These are phyloP conservation scores for Fusarium sororula DNA, from an alignment of 2,329 filamentous ascomycete genomes.

Conservation along the genomic window DNA sequence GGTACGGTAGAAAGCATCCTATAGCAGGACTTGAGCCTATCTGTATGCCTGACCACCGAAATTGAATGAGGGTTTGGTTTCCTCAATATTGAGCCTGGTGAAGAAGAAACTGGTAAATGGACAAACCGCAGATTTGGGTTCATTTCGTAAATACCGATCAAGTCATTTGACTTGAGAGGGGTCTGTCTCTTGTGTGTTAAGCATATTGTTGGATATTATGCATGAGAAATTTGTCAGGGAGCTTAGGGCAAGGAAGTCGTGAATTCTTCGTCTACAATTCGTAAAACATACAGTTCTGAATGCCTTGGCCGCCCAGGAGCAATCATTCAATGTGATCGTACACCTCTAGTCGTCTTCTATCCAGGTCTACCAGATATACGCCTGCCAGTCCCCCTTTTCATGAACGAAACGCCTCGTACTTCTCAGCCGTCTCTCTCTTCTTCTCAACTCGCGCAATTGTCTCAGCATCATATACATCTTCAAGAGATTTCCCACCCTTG, in stretches of 20 bases:
- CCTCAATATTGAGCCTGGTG: neutral
- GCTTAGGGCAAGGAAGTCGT: neutral
- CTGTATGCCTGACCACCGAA: neutral
- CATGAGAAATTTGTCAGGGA: neutral
- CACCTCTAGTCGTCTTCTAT: neutral
- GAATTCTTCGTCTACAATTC: neutral
- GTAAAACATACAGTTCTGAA: neutral
- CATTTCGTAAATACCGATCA: neutral
- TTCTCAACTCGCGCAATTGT: constrained; percentile 74
- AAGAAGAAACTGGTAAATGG: neutral
- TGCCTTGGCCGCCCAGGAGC: neutral
- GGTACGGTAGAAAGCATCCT: neutral
- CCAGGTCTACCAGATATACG: neutral
- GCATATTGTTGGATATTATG: neutral
- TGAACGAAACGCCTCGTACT: constrained; percentile 62
- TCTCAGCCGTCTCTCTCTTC: constrained; percentile 72
- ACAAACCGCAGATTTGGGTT: neutral
- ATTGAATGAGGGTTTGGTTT: neutral
- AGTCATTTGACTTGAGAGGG: too few relatives aligned
- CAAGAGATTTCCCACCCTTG: constrained; percentile 70
- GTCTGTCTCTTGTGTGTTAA: neutral
- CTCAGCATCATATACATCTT: constrained; percentile 77
- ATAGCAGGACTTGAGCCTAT: neutral
- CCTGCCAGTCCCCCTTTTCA: neutral
- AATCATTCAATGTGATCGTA: neutral